A percentile compares a stretch with the other conserved stretches of the same genome.
Conservation (phyloP, 176 grass and related monocot species). For the Ampelocalamus luodianensis region DNA sequence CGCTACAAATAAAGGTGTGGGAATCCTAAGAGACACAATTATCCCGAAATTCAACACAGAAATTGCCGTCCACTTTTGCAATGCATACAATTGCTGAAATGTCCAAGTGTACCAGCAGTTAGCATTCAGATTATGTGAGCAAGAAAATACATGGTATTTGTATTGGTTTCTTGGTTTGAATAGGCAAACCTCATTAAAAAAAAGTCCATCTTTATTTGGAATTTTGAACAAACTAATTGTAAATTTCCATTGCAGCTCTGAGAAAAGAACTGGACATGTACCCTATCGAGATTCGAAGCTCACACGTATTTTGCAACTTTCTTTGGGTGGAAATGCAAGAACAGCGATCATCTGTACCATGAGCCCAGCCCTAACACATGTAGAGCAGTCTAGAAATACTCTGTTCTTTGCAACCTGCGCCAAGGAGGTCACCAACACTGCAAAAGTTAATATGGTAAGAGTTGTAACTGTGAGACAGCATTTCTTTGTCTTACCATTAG, state of each 20-base stretch:
- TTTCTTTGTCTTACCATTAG: not conserved
- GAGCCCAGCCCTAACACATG: slow-evolving; percentile 83
- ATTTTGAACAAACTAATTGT: slow-evolving; percentile 27
- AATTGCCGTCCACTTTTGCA: not conserved
- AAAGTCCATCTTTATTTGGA: slow-evolving; percentile 6
- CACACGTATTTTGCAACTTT: slow-evolving; percentile 92
- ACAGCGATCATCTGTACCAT: slow-evolving; percentile 98
- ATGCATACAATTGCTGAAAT: slow-evolving; percentile 11
- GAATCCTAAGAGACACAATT: too few relatives aligned
- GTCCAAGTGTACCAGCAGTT: slow-evolving; percentile 2
- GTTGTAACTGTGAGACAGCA: not conserved
- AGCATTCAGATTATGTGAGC: slow-evolving; percentile 9
- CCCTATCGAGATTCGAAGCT: slow-evolving; percentile 94
- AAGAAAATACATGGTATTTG: slow-evolving; percentile 4
- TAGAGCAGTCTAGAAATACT: slow-evolving; percentile 95
- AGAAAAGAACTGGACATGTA: slow-evolving; percentile 85
- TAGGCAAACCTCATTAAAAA: slow-evolving; percentile 3
- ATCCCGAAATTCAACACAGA: not conserved
- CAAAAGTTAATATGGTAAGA: slow-evolving; percentile 95
- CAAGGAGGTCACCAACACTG: slow-evolving; percentile 91
- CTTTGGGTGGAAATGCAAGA: slow-evolving; percentile 93
- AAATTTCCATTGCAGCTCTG: slow-evolving; percentile 62
- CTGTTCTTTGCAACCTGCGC: slow-evolving; percentile 93
- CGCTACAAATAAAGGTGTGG: too few relatives aligned
- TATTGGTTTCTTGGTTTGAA: slow-evolving; percentile 11